phyloP scores from a whole-genome alignment of 331 rosid species.

The Quercus lobata region DNA sequence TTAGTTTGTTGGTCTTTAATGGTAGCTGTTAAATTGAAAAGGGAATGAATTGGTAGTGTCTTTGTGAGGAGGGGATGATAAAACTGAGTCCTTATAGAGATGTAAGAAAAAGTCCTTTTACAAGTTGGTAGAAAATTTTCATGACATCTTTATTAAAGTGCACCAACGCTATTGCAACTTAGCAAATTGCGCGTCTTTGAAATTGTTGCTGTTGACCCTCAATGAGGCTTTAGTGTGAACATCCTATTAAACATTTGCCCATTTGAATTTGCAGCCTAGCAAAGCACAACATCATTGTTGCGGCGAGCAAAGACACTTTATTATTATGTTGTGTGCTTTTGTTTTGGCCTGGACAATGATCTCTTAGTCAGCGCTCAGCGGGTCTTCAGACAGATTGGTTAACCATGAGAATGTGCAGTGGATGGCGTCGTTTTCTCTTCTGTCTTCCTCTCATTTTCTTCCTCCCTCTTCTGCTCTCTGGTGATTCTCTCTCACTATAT shows the following conservation, averaged over 20 bases:
- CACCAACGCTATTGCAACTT: not conserved
- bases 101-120: not conserved
- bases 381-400: not conserved
- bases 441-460: conserved; percentile 63
- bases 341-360: conserved; percentile 13
- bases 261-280: conserved; percentile 13
- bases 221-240: not conserved
- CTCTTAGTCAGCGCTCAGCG: conserved; percentile 4
- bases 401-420: conserved; percentile 55
- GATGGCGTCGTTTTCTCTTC: conserved; percentile 62
- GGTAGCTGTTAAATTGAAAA: not conserved
- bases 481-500: conserved; percentile 29
- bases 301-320: not conserved
- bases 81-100: not conserved
- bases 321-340: not conserved
- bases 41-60: not conserved
- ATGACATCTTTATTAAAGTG: too few relatives aligned
- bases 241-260: not conserved
- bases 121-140: not conserved
- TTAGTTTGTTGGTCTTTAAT: not conserved
- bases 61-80: not conserved
- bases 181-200: not conserved
- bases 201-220: not conserved
- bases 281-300: conserved; percentile 3
- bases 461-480: conserved; percentile 58